Percentiles rank a stretch among this genome's conserved stretches.
Evolutionary conservation across 2,329 filamentous ascomycete species (phyloP).

Genomic region (Cladophialophora yegresii): DNA sequence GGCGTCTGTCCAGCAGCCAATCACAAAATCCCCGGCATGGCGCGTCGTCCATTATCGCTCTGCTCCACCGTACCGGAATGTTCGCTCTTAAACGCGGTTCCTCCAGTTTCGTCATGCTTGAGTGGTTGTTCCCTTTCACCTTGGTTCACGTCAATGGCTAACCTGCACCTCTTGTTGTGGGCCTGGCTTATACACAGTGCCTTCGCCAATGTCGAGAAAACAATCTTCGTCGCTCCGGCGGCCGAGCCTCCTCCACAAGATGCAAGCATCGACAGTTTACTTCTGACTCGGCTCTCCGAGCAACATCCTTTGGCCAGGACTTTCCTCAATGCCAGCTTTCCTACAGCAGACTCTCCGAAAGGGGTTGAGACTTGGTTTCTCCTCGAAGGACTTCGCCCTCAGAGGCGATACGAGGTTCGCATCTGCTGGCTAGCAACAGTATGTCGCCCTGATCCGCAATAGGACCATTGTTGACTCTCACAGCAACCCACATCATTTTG

Average conservation of each 20-base stretch:
- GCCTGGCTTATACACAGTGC: slow-evolving; percentile 12
- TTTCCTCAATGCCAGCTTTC: slow-evolving; percentile 68
- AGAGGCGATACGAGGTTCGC: slow-evolving; percentile 83
- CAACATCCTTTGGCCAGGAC: slow-evolving; percentile 60
- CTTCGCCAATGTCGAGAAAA: slow-evolving; percentile 83
- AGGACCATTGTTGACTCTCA: slow-evolving; percentile 13
- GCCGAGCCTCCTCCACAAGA: slow-evolving; percentile 58
- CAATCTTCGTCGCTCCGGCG: slow-evolving; percentile 76
- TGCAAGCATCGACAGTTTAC: slow-evolving; percentile 61
- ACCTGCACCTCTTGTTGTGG: slow-evolving; percentile 9
- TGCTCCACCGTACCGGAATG: background rate
- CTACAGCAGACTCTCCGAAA: slow-evolving; percentile 53
- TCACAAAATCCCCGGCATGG: background rate
- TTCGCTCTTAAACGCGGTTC: background rate
- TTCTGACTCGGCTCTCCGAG: slow-evolving; percentile 66
- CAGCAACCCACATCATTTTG: slow-evolving; percentile 85
- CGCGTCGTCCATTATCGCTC: background rate
- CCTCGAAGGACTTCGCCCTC: slow-evolving; percentile 67
- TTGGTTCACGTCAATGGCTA: slow-evolving; percentile 6
- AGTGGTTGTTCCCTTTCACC: background rate
- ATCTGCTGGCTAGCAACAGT: slow-evolving; percentile 94
- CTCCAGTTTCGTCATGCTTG: background rate
- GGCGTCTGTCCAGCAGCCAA: slow-evolving; percentile 14
- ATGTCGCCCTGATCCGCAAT: slow-evolving; percentile 43
- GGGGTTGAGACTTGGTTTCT: slow-evolving; percentile 77